Conservation (phyloP, 2,329 filamentous ascomycete genomes). For the Beauveria sp. region DNA sequence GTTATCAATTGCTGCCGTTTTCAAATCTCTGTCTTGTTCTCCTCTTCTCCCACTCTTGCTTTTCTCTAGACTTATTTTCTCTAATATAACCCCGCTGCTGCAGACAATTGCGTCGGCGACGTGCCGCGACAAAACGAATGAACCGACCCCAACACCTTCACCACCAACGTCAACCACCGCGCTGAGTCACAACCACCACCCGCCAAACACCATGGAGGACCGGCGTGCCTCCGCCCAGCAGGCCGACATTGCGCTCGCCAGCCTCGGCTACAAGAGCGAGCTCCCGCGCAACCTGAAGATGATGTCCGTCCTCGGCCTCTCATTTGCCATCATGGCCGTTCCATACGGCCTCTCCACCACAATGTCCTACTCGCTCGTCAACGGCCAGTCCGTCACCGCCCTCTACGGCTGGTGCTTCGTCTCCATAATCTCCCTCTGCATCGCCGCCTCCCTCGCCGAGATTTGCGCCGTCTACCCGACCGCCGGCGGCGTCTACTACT, state of each 20-base stretch:
- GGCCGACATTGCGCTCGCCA: constrained; percentile 37
- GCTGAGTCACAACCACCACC: background rate
- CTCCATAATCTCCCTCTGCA: constrained; percentile 62
- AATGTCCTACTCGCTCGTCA: constrained; percentile 50
- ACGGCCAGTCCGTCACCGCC: constrained; percentile 64
- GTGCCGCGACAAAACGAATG: background rate
- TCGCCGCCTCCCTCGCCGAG: constrained; percentile 64
- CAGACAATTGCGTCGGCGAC: background rate
- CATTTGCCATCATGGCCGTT: constrained; percentile 44
- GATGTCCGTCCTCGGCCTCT: constrained; percentile 40
- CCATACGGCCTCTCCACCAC: constrained; percentile 43
- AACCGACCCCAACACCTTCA: background rate
- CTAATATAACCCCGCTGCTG: background rate
- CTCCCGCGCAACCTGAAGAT: constrained; percentile 43
- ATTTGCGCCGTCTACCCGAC: constrained; percentile 61
- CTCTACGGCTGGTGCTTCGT: constrained; percentile 62
- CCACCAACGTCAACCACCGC: background rate
- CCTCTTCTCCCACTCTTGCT: background rate
- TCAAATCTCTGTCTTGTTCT: too few relatives aligned
- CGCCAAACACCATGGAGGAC: constrained; percentile 1
- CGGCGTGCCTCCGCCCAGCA: constrained; percentile 13
- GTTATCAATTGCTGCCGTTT: too few relatives aligned
- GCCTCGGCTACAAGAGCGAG: constrained; percentile 42
- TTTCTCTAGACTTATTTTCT: background rate
- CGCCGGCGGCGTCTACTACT: constrained; percentile 62